A percentile compares a stretch with the other conserved stretches of the same genome.
phyloP scores from a whole-genome alignment of 163 green algal species.

The Scenedesmus sp. region DNA sequence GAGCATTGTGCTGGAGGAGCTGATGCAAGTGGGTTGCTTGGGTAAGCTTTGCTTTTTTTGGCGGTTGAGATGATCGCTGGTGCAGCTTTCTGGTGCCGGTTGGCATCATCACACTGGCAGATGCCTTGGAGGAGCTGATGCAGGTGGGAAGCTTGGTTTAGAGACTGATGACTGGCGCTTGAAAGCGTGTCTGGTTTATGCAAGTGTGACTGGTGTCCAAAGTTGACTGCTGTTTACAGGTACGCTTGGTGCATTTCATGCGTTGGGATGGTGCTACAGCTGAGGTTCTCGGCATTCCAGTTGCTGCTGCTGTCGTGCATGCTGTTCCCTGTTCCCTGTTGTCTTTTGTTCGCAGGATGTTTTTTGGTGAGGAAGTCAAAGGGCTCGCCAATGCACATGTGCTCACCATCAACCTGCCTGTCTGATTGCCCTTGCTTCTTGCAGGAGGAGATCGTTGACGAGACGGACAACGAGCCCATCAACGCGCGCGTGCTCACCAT shows the following conservation, averaged over 20 bases:
- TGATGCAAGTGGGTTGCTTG: not conserved
- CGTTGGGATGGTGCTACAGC: no score
- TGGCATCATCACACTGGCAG: conserved; percentile 54
- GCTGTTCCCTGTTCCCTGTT: no score
- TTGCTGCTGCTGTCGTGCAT: not conserved
- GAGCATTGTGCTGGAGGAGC: not conserved
- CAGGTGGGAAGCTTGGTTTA: not conserved
- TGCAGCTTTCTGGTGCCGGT: not conserved
- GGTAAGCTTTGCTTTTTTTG: not conserved
- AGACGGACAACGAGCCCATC: conserved; percentile 57
- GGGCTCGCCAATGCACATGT: conserved; percentile 41
- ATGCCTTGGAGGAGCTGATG: conserved; percentile 55
- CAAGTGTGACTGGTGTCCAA: no score
- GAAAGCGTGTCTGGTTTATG: no score
- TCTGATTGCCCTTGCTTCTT: not conserved
- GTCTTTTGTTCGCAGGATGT: conserved; percentile 9
- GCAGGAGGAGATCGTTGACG: conserved; percentile 38
- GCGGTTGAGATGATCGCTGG: no score
- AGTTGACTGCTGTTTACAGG: no score
- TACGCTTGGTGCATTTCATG: no score
- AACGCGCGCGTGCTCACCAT: conserved; percentile 45
- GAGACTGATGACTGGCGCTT: no score
- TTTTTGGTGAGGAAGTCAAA: conserved; percentile 49
- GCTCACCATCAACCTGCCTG: conserved; percentile 17
- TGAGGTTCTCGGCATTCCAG: no score